A percentile compares a stretch with the other conserved stretches of the same genome.
Conservation (phyloP, 495 filamentous ascomycete genomes). For the Neurospora sp. region DNA sequence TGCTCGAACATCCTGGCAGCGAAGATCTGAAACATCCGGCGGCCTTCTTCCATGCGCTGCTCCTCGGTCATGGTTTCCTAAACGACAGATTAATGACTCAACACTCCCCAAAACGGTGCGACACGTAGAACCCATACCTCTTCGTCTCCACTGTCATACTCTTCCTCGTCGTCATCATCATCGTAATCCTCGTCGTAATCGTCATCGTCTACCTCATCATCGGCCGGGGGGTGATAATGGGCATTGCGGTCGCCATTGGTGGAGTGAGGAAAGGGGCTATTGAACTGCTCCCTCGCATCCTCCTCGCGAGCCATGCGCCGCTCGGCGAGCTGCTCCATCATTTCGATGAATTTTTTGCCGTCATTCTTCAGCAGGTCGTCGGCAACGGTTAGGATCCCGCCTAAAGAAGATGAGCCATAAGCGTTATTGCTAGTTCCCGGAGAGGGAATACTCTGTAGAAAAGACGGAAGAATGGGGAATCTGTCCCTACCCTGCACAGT, state of each 20-base stretch:
- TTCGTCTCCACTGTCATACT: constrained; percentile 81
- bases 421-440: constrained; percentile 24
- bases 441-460: constrained; percentile 27
- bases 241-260: constrained; percentile 33
- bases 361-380: constrained; percentile 98
- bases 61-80: constrained; percentile 96
- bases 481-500: constrained; percentile 79
- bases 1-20: constrained; percentile 99
- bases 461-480: constrained; percentile 27
- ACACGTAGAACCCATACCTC: constrained; percentile 34
- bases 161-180: constrained; percentile 77
- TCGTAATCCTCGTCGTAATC: constrained; percentile 53
- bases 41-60: constrained; percentile 97
- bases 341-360: constrained; percentile 99
- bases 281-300: constrained; percentile 65
- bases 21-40: constrained; percentile 99
- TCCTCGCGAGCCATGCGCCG: constrained; percentile 94
- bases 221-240: constrained; percentile 44
- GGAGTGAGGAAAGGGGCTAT: constrained; percentile 48
- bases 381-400: constrained; percentile 95
- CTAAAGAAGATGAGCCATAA: constrained; percentile 47
- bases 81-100: constrained; percentile 22
- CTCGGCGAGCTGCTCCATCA: constrained; percentile 99
- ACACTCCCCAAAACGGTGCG: neutral
- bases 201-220: constrained; percentile 66